phyloP scores from a whole-genome alignment of 2,329 filamentous ascomycete genomes.

The Monilinia aucupariae region DNA sequence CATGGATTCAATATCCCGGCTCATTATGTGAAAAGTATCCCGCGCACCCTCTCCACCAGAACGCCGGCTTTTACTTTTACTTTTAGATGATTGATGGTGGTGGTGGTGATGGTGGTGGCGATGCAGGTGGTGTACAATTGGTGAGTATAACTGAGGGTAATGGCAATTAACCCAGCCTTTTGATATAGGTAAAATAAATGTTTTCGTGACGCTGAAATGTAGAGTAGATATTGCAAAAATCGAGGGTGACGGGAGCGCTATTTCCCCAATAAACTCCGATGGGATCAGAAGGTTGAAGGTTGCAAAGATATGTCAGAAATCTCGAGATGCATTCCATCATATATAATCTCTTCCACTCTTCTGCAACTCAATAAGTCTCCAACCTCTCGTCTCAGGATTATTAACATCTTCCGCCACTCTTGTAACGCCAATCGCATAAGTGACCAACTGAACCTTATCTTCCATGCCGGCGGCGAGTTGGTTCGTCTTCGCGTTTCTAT shows the following conservation, averaged over 20 bases:
- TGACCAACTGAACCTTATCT: constrained; percentile 96
- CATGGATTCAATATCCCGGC: neutral
- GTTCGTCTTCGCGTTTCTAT: constrained; percentile 83
- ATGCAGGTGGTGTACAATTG: neutral
- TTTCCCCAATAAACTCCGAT: neutral
- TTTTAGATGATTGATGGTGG: neutral
- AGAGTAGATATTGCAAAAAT: neutral
- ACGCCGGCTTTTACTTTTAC: neutral
- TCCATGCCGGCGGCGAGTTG: constrained; percentile 95
- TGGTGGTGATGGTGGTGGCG: neutral
- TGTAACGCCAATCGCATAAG: constrained; percentile 95
- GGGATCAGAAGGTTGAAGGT: neutral
- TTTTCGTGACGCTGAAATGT: neutral
- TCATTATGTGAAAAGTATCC: neutral
- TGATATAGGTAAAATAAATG: neutral
- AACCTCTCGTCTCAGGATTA: constrained; percentile 93
- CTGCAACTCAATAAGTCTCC: constrained; percentile 96
- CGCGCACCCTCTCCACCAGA: neutral
- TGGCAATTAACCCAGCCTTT: neutral
- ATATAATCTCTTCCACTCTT: constrained; percentile 94
- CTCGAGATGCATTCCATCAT: constrained; percentile 41
- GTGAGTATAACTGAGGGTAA: neutral
- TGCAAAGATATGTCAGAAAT: neutral
- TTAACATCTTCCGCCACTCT: constrained; percentile 90
- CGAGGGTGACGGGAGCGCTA: neutral